Conservation (phyloP, 805 yeast species). For the Tetrapisispora fleetii region DNA sequence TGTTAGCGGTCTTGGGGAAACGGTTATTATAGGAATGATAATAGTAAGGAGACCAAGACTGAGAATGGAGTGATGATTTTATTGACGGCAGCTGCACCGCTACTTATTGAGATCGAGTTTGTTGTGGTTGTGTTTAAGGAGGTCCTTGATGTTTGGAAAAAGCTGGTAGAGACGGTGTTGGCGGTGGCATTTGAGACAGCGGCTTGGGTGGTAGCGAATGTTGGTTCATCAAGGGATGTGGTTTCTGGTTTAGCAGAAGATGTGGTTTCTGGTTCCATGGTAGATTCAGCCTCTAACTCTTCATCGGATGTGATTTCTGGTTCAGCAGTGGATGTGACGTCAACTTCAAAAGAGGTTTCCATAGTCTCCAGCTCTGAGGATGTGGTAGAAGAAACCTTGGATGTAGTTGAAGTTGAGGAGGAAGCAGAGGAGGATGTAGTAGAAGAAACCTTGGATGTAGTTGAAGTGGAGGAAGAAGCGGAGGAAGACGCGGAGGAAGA, state of each 20-base stretch:
- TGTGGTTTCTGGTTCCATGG: neutral
- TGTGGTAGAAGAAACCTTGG: constrained; percentile 3
- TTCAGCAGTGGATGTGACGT: no score
- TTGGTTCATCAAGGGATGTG: neutral
- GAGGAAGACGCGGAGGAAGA: constrained; percentile 3
- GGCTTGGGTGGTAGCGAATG: neutral
- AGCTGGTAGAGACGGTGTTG: neutral
- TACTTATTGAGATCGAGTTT: neutral
- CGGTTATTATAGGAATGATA: neutral
- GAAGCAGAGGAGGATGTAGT: constrained; percentile 3
- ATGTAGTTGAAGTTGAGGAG: constrained; percentile 3
- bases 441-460: constrained; percentile 4
- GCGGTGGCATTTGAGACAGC: neutral
- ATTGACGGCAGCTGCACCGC: neutral
- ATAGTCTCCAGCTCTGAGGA: neutral
- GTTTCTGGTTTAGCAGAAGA: neutral
- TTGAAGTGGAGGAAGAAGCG: constrained; percentile 2
- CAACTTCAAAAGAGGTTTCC: no score
- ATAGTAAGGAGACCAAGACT: neutral
- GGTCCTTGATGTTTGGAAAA: neutral
- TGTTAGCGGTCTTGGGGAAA: neutral
- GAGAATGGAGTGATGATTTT: neutral
- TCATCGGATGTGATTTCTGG: no score
- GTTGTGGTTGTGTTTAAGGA: neutral
- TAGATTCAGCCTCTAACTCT: no score